Conservation (phyloP, 1,139 yeast species). For the Blastobotrys aristatus region DNA sequence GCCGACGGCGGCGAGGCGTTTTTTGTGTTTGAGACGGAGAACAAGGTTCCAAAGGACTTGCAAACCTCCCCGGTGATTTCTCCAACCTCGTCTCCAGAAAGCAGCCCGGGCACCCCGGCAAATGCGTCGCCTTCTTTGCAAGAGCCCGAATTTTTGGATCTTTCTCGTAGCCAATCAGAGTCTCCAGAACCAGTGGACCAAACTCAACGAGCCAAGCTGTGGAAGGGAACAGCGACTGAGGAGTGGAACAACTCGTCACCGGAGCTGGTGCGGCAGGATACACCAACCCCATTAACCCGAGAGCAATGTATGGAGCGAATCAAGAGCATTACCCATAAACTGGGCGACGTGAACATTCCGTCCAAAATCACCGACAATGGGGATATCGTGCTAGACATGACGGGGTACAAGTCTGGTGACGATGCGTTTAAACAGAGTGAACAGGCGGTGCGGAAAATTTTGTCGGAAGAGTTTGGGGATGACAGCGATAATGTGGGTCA, state of each 20-base stretch:
- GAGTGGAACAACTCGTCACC: constrained; percentile 13
- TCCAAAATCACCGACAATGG: constrained; percentile 87
- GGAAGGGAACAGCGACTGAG: not conserved
- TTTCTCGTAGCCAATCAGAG: constrained; percentile 22
- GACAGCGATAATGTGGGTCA: constrained; percentile 49
- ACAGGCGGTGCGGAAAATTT: constrained; percentile 62
- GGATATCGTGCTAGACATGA: constrained; percentile 87
- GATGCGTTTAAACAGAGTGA: constrained; percentile 46
- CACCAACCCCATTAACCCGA: constrained; percentile 1
- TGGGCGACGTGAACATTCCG: constrained; percentile 73
- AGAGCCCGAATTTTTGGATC: constrained; percentile 56
- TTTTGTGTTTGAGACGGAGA: constrained; percentile 85
- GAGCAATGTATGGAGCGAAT: constrained; percentile 54
- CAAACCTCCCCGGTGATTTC: constrained; percentile 91
- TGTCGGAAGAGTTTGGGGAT: constrained; percentile 62
- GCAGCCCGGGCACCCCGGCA: constrained; percentile 36
- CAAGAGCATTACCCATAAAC: constrained; percentile 59
- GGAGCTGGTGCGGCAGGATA: constrained; percentile 10
- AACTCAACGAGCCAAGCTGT: not conserved
- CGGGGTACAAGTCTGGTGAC: constrained; percentile 89
- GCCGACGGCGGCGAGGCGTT: constrained; percentile 99
- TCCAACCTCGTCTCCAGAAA: constrained; percentile 59
- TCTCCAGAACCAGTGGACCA: constrained; percentile 16
- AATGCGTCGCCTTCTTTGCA: constrained; percentile 29
- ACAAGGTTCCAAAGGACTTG: constrained; percentile 66